Evolutionary conservation across 1,284 basidiomycete genomes (phyloP).

Genomic region (Apiotrichum porosum): DNA sequence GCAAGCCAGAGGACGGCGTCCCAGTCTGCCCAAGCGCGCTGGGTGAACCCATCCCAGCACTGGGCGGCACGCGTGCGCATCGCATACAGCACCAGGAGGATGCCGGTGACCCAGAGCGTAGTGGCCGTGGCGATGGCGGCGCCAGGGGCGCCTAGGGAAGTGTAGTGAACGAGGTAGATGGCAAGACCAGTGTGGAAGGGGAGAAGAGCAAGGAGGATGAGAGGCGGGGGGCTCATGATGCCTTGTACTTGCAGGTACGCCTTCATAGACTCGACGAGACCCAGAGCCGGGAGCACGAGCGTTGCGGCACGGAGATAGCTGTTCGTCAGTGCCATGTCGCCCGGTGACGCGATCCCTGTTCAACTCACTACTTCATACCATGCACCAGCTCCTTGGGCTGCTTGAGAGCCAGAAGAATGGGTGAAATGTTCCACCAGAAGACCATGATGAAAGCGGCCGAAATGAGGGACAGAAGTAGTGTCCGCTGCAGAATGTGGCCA

Average conservation of each 20-base stretch:
- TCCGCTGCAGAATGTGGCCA: slow-evolving; percentile 37
- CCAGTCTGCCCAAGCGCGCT: slow-evolving; percentile 20
- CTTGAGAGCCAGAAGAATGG: slow-evolving; percentile 21
- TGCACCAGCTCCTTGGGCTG: slow-evolving; percentile 22
- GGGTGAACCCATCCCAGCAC: slow-evolving; percentile 28
- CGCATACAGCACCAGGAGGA: slow-evolving; percentile 19
- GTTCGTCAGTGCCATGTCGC: slow-evolving; percentile 1
- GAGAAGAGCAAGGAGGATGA: slow-evolving; percentile 24
- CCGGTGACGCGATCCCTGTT: too few relatives aligned
- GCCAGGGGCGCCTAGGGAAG: slow-evolving; percentile 20
- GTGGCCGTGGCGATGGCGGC: slow-evolving; percentile 19
- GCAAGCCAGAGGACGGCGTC: slow-evolving; percentile 18
- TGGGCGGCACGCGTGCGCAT: slow-evolving; percentile 18
- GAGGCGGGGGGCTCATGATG: slow-evolving; percentile 24
- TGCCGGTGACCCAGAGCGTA: slow-evolving; percentile 19
- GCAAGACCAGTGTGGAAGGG: slow-evolving; percentile 24
- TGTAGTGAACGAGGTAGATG: slow-evolving; percentile 25
- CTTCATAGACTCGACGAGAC: slow-evolving; percentile 29
- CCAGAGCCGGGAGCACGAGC: slow-evolving; percentile 18
- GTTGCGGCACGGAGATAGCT: slow-evolving; percentile 14
- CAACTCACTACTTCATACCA: slow-evolving; percentile 21
- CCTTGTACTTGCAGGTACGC: slow-evolving; percentile 27
- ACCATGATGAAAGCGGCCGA: slow-evolving; percentile 19
- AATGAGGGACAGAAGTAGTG: slow-evolving; percentile 25
- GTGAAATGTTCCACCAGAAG: slow-evolving; percentile 33